These are phyloP conservation scores for Saturnispora diversa DNA, from an alignment of 805 yeast genomes.

Conservation along the genomic window DNA sequence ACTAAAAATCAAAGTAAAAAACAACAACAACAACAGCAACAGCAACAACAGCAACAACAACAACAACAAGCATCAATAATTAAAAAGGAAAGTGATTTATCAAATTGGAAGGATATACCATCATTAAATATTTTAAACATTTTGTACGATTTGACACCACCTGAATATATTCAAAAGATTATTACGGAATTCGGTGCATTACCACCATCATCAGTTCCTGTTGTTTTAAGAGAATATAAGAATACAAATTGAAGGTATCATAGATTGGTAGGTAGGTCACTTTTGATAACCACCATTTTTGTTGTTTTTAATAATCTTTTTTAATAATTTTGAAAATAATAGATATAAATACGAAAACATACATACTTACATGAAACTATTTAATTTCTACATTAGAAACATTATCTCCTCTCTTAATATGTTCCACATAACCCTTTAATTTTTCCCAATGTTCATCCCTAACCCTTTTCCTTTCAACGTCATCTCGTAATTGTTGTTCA, in stretches of 20 bases:
- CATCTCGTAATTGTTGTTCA: slow-evolving; percentile 71
- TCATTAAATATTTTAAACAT: slow-evolving; percentile 70
- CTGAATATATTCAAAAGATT: slow-evolving; percentile 85
- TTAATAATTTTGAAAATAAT: background rate
- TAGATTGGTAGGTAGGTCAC: background rate
- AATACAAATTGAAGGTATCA: slow-evolving; percentile 24
- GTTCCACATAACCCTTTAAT: slow-evolving; percentile 52
- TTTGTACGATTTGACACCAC: slow-evolving; percentile 91
- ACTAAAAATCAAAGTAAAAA: slow-evolving; percentile 24
- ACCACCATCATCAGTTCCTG: slow-evolving; percentile 98
- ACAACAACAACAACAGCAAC: slow-evolving; percentile 20
- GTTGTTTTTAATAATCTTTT: background rate
- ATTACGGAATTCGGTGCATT: slow-evolving; percentile 93
- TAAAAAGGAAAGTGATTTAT: slow-evolving; percentile 37
- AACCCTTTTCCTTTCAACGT: slow-evolving; percentile 51
- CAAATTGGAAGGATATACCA: slow-evolving; percentile 57
- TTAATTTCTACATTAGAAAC: slow-evolving; percentile 53
- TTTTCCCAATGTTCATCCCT: slow-evolving; percentile 65
- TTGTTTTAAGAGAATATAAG: slow-evolving; percentile 87
- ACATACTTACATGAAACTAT: background rate
- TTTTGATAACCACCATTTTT: background rate
- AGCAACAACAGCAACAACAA: slow-evolving; percentile 16
- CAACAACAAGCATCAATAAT: slow-evolving; percentile 17
- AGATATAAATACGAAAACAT: background rate
- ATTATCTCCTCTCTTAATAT: slow-evolving; percentile 24